Base-by-base conservation (phyloP, 2,329 filamentous ascomycete genomes). In the Dactylellina drechsleri region DNA sequence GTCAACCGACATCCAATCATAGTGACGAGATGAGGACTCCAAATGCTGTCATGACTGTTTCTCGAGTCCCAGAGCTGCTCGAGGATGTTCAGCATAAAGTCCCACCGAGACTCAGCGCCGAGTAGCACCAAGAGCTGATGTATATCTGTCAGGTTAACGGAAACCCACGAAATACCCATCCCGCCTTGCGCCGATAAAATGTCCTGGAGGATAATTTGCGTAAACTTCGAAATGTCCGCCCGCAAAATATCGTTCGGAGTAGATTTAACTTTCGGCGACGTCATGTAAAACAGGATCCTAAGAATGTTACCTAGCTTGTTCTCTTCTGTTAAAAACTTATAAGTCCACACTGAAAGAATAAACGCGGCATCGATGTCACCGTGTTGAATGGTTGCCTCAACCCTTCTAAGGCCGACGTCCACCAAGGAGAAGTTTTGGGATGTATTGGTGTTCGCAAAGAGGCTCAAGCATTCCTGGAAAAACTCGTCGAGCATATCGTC, bases 401-500 rank as follows among this genome's bases (percentile, higher is more conserved):
- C 61, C 4, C 68, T 61, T 23, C 66, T 73, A 18, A 73, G 36
- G 0, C 68, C 68, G 5, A 73, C 68, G 15, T 73, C 68, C 1
- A 73, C 68, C n/a, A 73, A 40, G 10, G 68, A 73, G 12, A 73
- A 28, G 2, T 43, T 56, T 8, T 66, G 60, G 7, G 49, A 50
- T 0, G 53, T 47, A 7, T 61, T 16, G 2, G 61, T 50, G 28
- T 50, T 45, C 1, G 53, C 68, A 40, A 73, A 73, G 10, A 73
- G 61, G 31, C 59, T 47, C 10, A 73, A 41, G 13, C 61, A 73
- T 23, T 73, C 61, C 15, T 61, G 45, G 56, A 61, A 73, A 28
- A 73, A 73, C 13, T 73, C 61, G 6, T 73, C 56, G 8, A 73
- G 31, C 68, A 73, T 73, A 18, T 73, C 68, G 16, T 73, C 68